These are phyloP conservation scores for Fomitopsis betulina DNA, from an alignment of 1,284 basidiomycete species.

Conservation along the genomic window DNA sequence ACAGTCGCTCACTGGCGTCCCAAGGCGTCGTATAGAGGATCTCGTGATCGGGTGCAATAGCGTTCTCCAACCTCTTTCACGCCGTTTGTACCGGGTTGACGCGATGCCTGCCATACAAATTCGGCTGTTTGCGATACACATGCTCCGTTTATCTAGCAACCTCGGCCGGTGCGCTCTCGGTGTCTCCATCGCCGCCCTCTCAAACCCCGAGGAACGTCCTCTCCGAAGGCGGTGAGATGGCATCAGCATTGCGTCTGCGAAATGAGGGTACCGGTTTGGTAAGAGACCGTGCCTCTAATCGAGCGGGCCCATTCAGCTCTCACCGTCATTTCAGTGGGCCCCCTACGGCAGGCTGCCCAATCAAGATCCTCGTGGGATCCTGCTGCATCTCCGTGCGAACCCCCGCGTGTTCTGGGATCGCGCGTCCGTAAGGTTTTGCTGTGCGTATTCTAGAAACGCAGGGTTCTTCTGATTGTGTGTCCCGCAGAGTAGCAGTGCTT, in stretches of 20 bases:
- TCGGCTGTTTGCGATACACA: background rate
- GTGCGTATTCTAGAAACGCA: slow-evolving; percentile 4
- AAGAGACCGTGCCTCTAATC: background rate
- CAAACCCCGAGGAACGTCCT: background rate
- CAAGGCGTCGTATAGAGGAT: too few relatives aligned
- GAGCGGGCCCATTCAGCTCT: background rate
- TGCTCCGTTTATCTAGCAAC: background rate
- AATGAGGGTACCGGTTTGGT: background rate
- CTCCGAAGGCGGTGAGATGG: background rate
- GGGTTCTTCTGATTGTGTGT: slow-evolving; percentile 4
- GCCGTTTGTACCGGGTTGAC: background rate
- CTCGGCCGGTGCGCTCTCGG: background rate
- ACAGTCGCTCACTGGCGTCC: too few relatives aligned
- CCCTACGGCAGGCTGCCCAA: background rate
- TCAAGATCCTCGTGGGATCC: slow-evolving; percentile 2
- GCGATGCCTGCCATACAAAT: background rate
- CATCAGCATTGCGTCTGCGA: background rate
- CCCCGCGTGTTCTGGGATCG: background rate
- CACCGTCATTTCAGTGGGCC: slow-evolving; percentile 1
- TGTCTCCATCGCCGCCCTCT: background rate
- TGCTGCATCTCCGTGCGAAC: slow-evolving; percentile 9
- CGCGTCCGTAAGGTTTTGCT: background rate
- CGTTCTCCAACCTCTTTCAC: background rate
- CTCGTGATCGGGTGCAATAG: background rate
- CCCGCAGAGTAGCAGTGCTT: background rate